Evolutionary conservation across 345 rosid genomes (phyloP).

Genomic region (Euphorbia pulcherrima): DNA sequence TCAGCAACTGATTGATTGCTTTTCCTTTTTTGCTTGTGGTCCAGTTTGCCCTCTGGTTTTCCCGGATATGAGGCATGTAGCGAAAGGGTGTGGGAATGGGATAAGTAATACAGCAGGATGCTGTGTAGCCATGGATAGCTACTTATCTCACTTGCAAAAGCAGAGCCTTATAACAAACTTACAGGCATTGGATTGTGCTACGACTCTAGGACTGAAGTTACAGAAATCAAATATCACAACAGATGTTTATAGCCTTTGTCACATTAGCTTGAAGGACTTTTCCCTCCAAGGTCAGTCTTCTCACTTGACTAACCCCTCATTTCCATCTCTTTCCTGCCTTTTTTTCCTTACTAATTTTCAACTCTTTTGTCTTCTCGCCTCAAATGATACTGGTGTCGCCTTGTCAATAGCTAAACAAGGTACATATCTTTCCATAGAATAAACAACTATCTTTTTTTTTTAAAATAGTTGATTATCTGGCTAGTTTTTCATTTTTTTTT

Average conservation of each 20-base stretch:
- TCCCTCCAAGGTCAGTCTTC: conserved; percentile 76
- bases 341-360: conserved; percentile 22
- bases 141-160: conserved; percentile 87
- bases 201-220: conserved; percentile 60
- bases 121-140: conserved; percentile 74
- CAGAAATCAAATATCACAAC: conserved; percentile 59
- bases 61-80: conserved; percentile 63
- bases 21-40: conserved; percentile 14
- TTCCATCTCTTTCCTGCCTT: neutral
- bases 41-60: conserved; percentile 91
- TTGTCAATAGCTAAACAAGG: conserved; percentile 72
- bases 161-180: conserved; percentile 88
- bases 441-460: conserved; percentile 1
- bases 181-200: conserved; percentile 90
- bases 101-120: conserved; percentile 57
- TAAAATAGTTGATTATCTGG: neutral
- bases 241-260: conserved; percentile 72
- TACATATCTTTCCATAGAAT: conserved; percentile 22
- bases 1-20: neutral
- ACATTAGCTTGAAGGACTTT: conserved; percentile 90
- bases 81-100: conserved; percentile 53
- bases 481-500: conserved; percentile 9
- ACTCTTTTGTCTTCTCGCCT: conserved; percentile 18
- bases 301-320: neutral
- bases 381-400: conserved; percentile 2